phyloP scores from a whole-genome alignment of 306 rosid genomes.

The Dalbergia oliveri region DNA sequence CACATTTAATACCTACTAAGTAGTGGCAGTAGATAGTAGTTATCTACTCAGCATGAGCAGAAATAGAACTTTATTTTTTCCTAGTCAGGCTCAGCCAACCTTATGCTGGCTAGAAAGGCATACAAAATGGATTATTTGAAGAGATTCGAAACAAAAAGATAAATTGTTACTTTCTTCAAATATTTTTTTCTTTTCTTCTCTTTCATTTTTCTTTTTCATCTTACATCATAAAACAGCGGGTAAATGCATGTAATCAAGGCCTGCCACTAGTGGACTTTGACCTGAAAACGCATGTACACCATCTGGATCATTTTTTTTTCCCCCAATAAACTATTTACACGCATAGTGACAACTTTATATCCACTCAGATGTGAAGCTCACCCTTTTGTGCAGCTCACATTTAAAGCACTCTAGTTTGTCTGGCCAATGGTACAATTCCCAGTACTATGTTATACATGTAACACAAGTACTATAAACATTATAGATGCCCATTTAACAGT shows the following conservation, averaged over 20 bases:
- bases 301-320: slow-evolving; percentile 54
- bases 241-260: slow-evolving; percentile 74
- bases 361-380: slow-evolving; percentile 67
- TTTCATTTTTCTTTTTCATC: slow-evolving; percentile 43
- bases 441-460: slow-evolving; percentile 56
- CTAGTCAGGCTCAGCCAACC: slow-evolving; percentile 33
- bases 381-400: slow-evolving; percentile 65
- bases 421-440: slow-evolving; percentile 49
- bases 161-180: slow-evolving; percentile 40
- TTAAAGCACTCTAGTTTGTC: slow-evolving; percentile 57
- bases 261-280: slow-evolving; percentile 91
- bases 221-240: slow-evolving; percentile 74
- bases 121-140: slow-evolving; percentile 40
- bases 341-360: slow-evolving; percentile 59
- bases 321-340: slow-evolving; percentile 77
- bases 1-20: not conserved
- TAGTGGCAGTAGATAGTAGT: not conserved
- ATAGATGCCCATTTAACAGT: slow-evolving; percentile 52
- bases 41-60: slow-evolving; percentile 8
- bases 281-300: slow-evolving; percentile 69
- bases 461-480: slow-evolving; percentile 57
- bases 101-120: slow-evolving; percentile 36
- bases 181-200: slow-evolving; percentile 7
- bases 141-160: slow-evolving; percentile 45
- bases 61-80: slow-evolving; percentile 30